Conservation (phyloP, 495 filamentous ascomycete genomes). For the Penicillium daleae region DNA sequence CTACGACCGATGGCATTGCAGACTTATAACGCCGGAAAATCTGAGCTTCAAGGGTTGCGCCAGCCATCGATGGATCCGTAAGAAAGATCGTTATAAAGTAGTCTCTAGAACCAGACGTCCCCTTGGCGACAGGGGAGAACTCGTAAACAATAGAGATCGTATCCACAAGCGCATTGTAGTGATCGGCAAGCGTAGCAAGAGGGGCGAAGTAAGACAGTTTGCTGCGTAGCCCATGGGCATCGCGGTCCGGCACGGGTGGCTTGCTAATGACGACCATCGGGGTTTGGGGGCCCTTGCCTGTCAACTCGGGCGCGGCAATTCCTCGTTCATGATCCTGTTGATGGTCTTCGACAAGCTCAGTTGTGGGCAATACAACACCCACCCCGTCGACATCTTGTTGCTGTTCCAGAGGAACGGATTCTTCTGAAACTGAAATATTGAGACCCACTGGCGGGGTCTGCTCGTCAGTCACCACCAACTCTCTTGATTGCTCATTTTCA, state of each 20-base stretch:
- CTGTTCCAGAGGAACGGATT: neutral
- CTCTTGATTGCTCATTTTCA: conserved; percentile 3
- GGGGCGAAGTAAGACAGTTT: conserved; percentile 68
- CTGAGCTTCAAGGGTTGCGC: conserved; percentile 56
- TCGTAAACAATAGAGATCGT: conserved; percentile 70
- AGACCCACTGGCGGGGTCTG: neutral
- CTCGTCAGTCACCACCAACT: conserved; percentile 6
- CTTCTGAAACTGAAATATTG: neutral
- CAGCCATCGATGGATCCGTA: conserved; percentile 64
- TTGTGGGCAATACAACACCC: conserved; percentile 16
- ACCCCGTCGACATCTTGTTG: neutral
- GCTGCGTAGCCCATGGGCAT: conserved; percentile 59
- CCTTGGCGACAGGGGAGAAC: conserved; percentile 57
- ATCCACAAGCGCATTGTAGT: conserved; percentile 60
- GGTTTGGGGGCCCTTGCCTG: neutral
- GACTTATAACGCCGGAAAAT: conserved; percentile 75
- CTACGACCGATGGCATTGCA: conserved; percentile 66
- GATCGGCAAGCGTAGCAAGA: conserved; percentile 63
- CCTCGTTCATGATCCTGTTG: conserved; percentile 9
- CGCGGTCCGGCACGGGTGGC: conserved; percentile 31
- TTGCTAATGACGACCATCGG: conserved; percentile 18
- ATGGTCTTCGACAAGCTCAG: neutral
- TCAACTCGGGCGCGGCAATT: neutral
- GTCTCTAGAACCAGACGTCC: conserved; percentile 68
- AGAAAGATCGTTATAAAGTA: conserved; percentile 70